Evolutionary conservation across 2,329 filamentous ascomycete genomes (phyloP).

Genomic region (Apiospora malaysiana): DNA sequence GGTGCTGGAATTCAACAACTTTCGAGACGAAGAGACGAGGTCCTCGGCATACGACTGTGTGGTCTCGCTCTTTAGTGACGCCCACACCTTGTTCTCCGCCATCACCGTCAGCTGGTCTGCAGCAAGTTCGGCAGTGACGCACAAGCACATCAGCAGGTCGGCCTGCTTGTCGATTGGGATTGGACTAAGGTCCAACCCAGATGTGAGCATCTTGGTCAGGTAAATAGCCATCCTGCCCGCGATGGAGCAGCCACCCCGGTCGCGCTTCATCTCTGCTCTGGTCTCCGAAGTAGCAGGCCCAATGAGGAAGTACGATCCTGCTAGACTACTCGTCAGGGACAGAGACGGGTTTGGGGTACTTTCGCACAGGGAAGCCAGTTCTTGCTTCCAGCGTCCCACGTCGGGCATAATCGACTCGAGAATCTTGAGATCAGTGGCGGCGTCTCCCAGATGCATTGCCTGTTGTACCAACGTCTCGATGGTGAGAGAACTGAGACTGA

Average conservation of each 20-base stretch:
- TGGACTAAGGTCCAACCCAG: slow-evolving; percentile 44
- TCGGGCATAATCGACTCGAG: slow-evolving; percentile 63
- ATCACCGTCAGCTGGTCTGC: slow-evolving; percentile 59
- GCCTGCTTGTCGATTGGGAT: slow-evolving; percentile 50
- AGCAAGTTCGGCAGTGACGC: slow-evolving; percentile 56
- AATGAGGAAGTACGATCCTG: slow-evolving; percentile 72
- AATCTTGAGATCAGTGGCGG: slow-evolving; percentile 41
- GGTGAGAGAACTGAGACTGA: slow-evolving; percentile 54
- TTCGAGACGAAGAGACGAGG: slow-evolving; percentile 49
- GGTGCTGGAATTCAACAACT: slow-evolving; percentile 43
- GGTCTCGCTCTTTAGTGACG: slow-evolving; percentile 43
- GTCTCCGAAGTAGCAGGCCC: slow-evolving; percentile 33
- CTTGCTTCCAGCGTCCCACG: slow-evolving; percentile 66
- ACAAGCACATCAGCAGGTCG: slow-evolving; percentile 58
- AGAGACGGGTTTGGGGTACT: slow-evolving; percentile 65
- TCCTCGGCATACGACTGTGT: slow-evolving; percentile 48
- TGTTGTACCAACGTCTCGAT: slow-evolving; percentile 61
- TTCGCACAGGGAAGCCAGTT: slow-evolving; percentile 63
- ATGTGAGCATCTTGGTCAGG: slow-evolving; percentile 61
- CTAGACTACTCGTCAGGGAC: slow-evolving; percentile 75
- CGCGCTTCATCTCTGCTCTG: slow-evolving; percentile 49
- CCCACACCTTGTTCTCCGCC: slow-evolving; percentile 54
- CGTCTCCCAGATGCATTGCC: slow-evolving; percentile 46
- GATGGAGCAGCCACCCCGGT: slow-evolving; percentile 73
- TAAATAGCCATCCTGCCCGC: slow-evolving; percentile 80